Evolutionary conservation across 108 stramenopile genomes (phyloP).

Genomic region (Skeletonema tropicum): DNA sequence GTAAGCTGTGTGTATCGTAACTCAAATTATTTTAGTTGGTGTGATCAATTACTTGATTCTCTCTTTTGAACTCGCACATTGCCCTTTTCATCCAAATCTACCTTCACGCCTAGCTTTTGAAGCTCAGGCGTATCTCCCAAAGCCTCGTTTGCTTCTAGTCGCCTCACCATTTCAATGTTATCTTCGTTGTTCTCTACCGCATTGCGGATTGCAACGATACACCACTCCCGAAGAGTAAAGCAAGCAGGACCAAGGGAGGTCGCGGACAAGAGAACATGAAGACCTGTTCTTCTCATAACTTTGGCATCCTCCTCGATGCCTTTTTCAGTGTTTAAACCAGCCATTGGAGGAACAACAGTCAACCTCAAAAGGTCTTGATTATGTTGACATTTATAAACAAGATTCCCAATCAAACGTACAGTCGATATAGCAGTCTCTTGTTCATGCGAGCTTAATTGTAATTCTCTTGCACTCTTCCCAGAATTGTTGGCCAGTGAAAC

Average conservation of each 20-base stretch:
- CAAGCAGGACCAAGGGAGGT: constrained; percentile 78
- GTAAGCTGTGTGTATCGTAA: too few species aligned
- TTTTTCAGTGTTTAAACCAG: not conserved
- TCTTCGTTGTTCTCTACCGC: constrained; percentile 67
- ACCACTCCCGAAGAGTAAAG: constrained; percentile 87
- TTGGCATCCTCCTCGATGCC: not conserved
- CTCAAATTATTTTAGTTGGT: too few species aligned
- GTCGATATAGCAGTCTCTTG: constrained; percentile 57
- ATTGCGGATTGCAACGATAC: constrained; percentile 85
- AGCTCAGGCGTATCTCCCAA: constrained; percentile 67
- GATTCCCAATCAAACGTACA: constrained; percentile 77
- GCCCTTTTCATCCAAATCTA: constrained; percentile 68
- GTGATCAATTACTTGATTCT: not conserved
- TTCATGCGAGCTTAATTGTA: constrained; percentile 56
- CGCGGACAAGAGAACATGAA: constrained; percentile 80
- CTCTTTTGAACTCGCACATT: constrained; percentile 56
- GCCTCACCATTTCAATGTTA: constrained; percentile 66
- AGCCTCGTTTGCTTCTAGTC: constrained; percentile 72
- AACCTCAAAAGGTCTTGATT: constrained; percentile 77
- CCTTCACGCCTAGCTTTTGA: constrained; percentile 63
- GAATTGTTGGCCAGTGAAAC: constrained; percentile 39
- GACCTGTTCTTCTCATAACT: constrained; percentile 49
- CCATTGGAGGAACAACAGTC: constrained; percentile 46
- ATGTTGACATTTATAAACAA: constrained; percentile 64
- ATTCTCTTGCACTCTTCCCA: constrained; percentile 62